Evolutionary conservation across 352 stramenopile genomes (phyloP).

Genomic region (Stramenopiles sp.): DNA sequence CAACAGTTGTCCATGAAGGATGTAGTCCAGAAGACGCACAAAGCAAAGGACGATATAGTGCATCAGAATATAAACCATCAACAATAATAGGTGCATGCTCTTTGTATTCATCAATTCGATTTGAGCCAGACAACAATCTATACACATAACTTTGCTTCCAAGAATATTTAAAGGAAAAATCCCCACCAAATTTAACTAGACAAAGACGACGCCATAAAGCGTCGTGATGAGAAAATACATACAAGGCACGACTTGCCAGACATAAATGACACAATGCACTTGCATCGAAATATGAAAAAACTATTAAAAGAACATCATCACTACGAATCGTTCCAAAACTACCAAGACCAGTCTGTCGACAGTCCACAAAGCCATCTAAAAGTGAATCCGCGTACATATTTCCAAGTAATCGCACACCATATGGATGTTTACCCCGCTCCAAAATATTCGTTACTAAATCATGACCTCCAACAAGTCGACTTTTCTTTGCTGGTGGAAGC

Average conservation of each 20-base stretch:
- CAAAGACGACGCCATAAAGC: slow-evolving; percentile 36
- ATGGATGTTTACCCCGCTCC: slow-evolving; percentile 21
- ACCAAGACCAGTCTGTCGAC: slow-evolving; percentile 24
- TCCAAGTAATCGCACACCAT: slow-evolving; percentile 33
- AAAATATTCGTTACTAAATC: too few relatives aligned
- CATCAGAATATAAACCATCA: slow-evolving; percentile 34
- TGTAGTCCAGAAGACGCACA: slow-evolving; percentile 20
- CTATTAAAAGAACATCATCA: slow-evolving; percentile 26
- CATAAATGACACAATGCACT: slow-evolving; percentile 21
- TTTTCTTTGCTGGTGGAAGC: too few relatives aligned
- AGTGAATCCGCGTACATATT: slow-evolving; percentile 24
- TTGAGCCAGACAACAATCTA: slow-evolving; percentile 16
- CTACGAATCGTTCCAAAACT: too few relatives aligned
- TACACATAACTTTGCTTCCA: slow-evolving; percentile 28
- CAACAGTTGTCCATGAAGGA: slow-evolving; percentile 25
- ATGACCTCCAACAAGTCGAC: too few relatives aligned
- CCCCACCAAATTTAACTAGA: slow-evolving; percentile 29
- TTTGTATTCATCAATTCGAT: background rate
- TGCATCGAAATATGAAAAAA: slow-evolving; percentile 26
- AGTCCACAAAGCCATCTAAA: slow-evolving; percentile 25
- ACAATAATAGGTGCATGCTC: slow-evolving; percentile 19
- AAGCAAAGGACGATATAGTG: slow-evolving; percentile 43
- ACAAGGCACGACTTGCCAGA: slow-evolving; percentile 24
- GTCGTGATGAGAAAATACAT: slow-evolving; percentile 30
- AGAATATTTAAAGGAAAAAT: slow-evolving; percentile 22